These are phyloP conservation scores for Ophiorrhiza pumila DNA, from an alignment of 257 asterid species.

Conservation along the genomic window DNA sequence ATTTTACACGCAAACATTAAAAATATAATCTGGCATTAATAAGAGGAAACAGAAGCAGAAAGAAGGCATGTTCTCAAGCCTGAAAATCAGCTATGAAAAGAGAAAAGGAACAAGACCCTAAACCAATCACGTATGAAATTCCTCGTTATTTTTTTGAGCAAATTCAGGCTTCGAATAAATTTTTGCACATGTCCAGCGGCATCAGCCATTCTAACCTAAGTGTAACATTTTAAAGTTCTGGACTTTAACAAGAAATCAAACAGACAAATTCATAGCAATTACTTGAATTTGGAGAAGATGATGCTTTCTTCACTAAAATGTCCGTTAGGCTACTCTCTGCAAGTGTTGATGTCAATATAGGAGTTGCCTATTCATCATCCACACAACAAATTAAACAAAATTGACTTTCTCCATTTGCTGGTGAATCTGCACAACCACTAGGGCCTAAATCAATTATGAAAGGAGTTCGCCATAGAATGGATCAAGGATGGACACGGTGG, in stretches of 20 bases:
- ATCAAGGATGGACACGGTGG: too few relatives aligned
- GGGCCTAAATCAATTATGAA: too few relatives aligned
- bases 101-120: too few relatives aligned
- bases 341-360: slow-evolving; percentile 70
- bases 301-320: slow-evolving; percentile 66
- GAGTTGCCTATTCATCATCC: slow-evolving; percentile 52
- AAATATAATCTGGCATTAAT: too few relatives aligned
- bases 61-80: too few relatives aligned
- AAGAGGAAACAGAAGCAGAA: too few relatives aligned
- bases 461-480: too few relatives aligned
- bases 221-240: background rate
- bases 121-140: background rate
- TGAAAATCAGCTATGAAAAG: too few relatives aligned
- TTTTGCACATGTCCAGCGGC: background rate
- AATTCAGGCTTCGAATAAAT: background rate
- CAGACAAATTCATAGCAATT: background rate
- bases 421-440: too few relatives aligned
- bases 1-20: too few relatives aligned
- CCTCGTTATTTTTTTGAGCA: background rate
- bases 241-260: background rate
- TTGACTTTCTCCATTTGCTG: too few relatives aligned
- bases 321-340: slow-evolving; percentile 82
- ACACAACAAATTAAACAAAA: too few relatives aligned
- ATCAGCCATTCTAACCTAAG: background rate
- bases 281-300: slow-evolving; percentile 67